Percentiles rank a stretch among this genome's conserved stretches.
phyloP scores from a whole-genome alignment of 768 basidiomycete genomes.

The Mrakia hoshinonis region DNA sequence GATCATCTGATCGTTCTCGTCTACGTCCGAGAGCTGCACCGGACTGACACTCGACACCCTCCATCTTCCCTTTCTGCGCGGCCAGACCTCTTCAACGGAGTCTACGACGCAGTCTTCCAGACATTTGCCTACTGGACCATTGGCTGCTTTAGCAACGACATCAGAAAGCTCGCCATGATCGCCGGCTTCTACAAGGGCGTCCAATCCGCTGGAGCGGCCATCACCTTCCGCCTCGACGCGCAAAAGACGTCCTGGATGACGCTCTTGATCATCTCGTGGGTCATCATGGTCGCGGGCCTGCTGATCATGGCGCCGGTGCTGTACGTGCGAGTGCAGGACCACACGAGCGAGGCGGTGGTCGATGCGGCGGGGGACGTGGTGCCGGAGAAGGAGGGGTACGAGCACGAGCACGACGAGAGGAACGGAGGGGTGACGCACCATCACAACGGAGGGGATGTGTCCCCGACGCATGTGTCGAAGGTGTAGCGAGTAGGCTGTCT shows the following conservation, averaged over 20 bases:
- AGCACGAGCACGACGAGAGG: too few relatives aligned
- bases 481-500: too few relatives aligned
- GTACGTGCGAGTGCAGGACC: not conserved
- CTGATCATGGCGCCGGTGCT: constrained; percentile 12
- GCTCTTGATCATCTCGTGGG: not conserved
- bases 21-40: too few relatives aligned
- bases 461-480: too few relatives aligned
- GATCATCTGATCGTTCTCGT: not conserved
- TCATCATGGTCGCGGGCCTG: not conserved
- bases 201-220: constrained; percentile 1
- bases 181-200: constrained; percentile 50
- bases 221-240: constrained; percentile 6
- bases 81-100: not conserved
- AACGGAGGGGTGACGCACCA: too few relatives aligned
- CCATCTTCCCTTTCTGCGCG: not conserved
- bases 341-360: constrained; percentile 8
- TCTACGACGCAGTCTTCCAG: not conserved
- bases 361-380: constrained; percentile 5
- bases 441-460: too few relatives aligned
- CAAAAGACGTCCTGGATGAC: not conserved
- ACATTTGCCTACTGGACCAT: not conserved
- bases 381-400: not conserved
- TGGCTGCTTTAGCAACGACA: constrained; percentile 71
- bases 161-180: constrained; percentile 68
- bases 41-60: not conserved